Conservation (phyloP, 495 filamentous ascomycete genomes). For the Aspergillus egyptiacus region DNA sequence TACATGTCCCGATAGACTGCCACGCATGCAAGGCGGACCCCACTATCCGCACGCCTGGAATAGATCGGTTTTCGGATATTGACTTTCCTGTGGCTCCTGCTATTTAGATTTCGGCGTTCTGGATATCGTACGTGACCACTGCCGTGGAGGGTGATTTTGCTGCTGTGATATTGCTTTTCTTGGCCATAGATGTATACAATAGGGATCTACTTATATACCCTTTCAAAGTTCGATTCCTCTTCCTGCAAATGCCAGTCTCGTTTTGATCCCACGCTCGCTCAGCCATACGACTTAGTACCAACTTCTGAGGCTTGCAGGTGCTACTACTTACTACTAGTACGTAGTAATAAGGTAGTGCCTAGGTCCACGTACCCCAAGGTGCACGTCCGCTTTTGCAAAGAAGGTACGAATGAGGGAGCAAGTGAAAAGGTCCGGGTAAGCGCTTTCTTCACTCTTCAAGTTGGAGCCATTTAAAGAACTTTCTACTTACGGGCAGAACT, state of each 20-base stretch:
- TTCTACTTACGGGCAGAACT: too few relatives aligned
- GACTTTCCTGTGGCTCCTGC: neutral
- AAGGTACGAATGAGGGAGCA: too few relatives aligned
- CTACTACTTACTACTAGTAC: too few relatives aligned
- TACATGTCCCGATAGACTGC: slow-evolving; percentile 32
- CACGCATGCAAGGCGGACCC: neutral
- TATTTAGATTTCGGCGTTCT: slow-evolving; percentile 3
- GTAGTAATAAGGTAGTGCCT: too few relatives aligned
- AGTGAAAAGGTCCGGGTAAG: too few relatives aligned
- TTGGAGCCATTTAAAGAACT: too few relatives aligned
- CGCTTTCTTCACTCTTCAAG: too few relatives aligned
- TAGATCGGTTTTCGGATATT: neutral
- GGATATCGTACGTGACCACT: neutral
- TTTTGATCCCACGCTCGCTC: neutral
- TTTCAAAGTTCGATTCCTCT: neutral
- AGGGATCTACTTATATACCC: slow-evolving; percentile 1
- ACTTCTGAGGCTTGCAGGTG: too few relatives aligned
- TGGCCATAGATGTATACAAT: slow-evolving; percentile 12
- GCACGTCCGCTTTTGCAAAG: too few relatives aligned
- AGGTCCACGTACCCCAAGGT: too few relatives aligned
- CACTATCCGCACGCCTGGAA: too few relatives aligned
- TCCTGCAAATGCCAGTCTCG: neutral
- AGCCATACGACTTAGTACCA: too few relatives aligned
- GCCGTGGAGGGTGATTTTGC: neutral
- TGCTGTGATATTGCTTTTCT: slow-evolving; percentile 1